Percentiles rank a stretch among this genome's conserved stretches.
phyloP scores from a whole-genome alignment of 495 filamentous ascomycete species.

The Chlorociboria aeruginascens region DNA sequence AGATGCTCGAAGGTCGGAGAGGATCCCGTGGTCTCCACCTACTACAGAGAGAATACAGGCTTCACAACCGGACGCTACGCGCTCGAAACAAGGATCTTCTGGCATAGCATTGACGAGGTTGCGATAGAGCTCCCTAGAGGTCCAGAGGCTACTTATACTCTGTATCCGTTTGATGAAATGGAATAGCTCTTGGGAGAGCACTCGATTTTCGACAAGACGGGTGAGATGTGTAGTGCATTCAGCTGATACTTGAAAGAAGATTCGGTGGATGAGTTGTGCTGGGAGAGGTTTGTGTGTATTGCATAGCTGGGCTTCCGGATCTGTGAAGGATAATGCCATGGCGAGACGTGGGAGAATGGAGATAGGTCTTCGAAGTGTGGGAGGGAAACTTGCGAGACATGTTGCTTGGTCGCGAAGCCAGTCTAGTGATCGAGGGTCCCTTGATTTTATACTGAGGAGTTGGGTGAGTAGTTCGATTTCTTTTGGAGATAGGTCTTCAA shows the following conservation, averaged over 20 bases:
- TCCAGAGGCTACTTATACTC: conserved; percentile 26
- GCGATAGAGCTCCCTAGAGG: conserved; percentile 21
- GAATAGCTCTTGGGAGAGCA: conserved; percentile 9
- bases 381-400: neutral
- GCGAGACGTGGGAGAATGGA: conserved; percentile 1
- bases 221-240: conserved; percentile 25
- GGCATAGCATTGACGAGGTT: neutral
- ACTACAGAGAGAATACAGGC: conserved; percentile 34
- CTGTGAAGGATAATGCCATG: neutral
- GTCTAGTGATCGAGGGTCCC: neutral
- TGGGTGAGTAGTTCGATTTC: conserved; percentile 2
- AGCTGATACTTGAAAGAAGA: conserved; percentile 23
- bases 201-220: conserved; percentile 15
- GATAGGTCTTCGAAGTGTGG: neutral
- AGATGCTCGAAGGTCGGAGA: conserved; percentile 27
- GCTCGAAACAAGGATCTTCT: conserved; percentile 12
- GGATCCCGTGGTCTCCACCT: conserved; percentile 23
- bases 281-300: conserved; percentile 23
- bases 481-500: neutral
- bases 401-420: conserved; percentile 3
- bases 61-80: conserved; percentile 25
- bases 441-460: conserved; percentile 2
- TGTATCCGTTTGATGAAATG: conserved; percentile 23
- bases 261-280: conserved; percentile 22
- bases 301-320: conserved; percentile 20